These are phyloP conservation scores for Pseudogymnoascus verrucosus DNA, from an alignment of 2,329 filamentous ascomycete genomes.

Conservation along the genomic window DNA sequence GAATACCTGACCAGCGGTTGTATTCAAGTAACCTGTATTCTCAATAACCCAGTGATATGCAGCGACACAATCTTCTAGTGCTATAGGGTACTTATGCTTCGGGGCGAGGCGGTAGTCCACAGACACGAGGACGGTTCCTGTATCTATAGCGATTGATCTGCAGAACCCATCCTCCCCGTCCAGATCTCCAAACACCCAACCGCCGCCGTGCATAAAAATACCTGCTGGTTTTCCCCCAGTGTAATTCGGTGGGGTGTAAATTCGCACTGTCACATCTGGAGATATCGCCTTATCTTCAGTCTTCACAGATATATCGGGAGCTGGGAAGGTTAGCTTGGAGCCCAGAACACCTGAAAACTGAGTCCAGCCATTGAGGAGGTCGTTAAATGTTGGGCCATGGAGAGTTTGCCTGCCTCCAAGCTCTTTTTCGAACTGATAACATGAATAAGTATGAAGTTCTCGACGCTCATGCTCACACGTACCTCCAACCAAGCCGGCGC, in stretches of 20 bases:
- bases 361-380: too few species aligned
- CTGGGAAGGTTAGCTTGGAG: slow-evolving; percentile 17
- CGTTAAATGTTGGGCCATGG: not conserved
- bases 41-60: slow-evolving; percentile 29
- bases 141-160: slow-evolving; percentile 23
- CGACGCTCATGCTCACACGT: not conserved
- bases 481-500: slow-evolving; percentile 9
- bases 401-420: slow-evolving; percentile 13
- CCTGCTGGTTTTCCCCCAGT: slow-evolving; percentile 26
- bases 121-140: slow-evolving; percentile 27
- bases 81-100: slow-evolving; percentile 27
- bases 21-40: slow-evolving; percentile 11
- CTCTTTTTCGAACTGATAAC: slow-evolving; percentile 16
- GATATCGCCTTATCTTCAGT: slow-evolving; percentile 25
- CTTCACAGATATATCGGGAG: slow-evolving; percentile 27
- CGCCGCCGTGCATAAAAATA: slow-evolving; percentile 19
- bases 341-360: slow-evolving; percentile 1
- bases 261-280: slow-evolving; percentile 25
- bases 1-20: slow-evolving; percentile 22
- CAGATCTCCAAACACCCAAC: slow-evolving; percentile 12
- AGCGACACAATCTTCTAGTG: slow-evolving; percentile 30
- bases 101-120: slow-evolving; percentile 31
- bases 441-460: too few species aligned
- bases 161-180: slow-evolving; percentile 27
- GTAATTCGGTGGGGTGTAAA: slow-evolving; percentile 29